Base-by-base conservation (phyloP, 2,329 filamentous ascomycete species). In the Boeremia exigua region DNA sequence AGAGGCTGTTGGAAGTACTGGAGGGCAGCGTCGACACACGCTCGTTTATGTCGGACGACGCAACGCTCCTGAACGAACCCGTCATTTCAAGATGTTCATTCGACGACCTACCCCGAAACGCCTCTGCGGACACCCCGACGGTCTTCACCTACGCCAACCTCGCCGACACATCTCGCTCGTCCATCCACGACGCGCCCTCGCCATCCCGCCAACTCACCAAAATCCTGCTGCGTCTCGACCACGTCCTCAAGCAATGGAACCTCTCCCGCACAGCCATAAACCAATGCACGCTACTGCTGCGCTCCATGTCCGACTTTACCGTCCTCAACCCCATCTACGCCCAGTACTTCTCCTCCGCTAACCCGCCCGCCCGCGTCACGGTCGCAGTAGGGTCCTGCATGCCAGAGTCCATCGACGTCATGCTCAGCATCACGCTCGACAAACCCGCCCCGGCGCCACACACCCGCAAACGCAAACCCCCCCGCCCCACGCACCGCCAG, bases 321-420 rank as follows among this genome's bases (percentile, higher is more conserved):
- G 68, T 79, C 14, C 80, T 96, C 64, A 98, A 98, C 75, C 74
- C 79, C 25, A 78, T 89, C 59, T 99, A 98, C 75, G 87, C 86
- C 5, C 80, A 82, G 8, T 82, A 92, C 37, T 98, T 98, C 75
- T 78, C 78, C 17, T 80, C 83, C 44, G 89, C 93, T 0, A 96
- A 93, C 61, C 95, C 95, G 0, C 92, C 95, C 0, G 87, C 93
- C 0, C 81, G 95, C 45, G 89, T 96, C 45, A 96, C 92, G 5
- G 85, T 98, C 44, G 88, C 92, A 0, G 90, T 89, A 59, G 91
- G 92, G 3, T 78, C 85, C 44, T 71, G 81, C 6, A 80, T 97
- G 7, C 89, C 90, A 0, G 42, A 70, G 0, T 81, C 80, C 9
- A 77, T 82, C 46, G 82, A 87, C 56, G 84, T 90, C 14, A 83